Evolutionary conservation across 805 yeast genomes (phyloP), one percentile per base, ranked within the genome.

Genomic region (Myxozyma neotropica): DNA sequence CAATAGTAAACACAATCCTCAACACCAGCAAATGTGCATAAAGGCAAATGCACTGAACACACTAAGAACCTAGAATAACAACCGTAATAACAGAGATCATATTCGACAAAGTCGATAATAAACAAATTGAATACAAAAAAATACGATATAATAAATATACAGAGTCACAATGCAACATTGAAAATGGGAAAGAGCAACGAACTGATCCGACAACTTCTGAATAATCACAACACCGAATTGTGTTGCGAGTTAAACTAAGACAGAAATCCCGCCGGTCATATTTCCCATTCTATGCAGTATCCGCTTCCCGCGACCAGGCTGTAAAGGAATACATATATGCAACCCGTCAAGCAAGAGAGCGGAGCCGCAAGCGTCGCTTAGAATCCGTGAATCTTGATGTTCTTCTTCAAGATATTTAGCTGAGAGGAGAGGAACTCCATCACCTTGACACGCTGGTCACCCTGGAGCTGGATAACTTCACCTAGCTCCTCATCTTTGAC

Each of bases 321-420:
- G 31, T 19, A 24, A 21, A 8, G n/a, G 7, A 10, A 8, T 15
- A 23, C n/a, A 26, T 27, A 35, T 13, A n/a, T 33, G 43, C 27
- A 31, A 19, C 50, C 50, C 6, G 42, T 29, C 53, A 17, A 27
- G 52, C 51, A 38, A 40, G 27, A 29, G 23, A 33, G 21, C 45
- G 51, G 52, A 27, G 55, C 39, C 35, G 27, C 50, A 35, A 17
- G 47, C 24, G 46, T 23, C 47, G 54, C 61, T 81, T 81, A 94
- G 82, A 93, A 93, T 80, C 99, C 99, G 80, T 93, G 99, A 75
- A 94, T 89, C 82, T 94, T 94, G 80, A 93, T 93, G 79, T 88
- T 90, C 83, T 90, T 90, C 89, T 92, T 93, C 75, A 91, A 94
- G 72, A 94, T 81, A 69, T 87, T 90, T 69, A 94, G 83, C 75